Evolutionary conservation across 192 early-diverging fungal genomes (phyloP).

Genomic region (Chytriomyces sp.): DNA sequence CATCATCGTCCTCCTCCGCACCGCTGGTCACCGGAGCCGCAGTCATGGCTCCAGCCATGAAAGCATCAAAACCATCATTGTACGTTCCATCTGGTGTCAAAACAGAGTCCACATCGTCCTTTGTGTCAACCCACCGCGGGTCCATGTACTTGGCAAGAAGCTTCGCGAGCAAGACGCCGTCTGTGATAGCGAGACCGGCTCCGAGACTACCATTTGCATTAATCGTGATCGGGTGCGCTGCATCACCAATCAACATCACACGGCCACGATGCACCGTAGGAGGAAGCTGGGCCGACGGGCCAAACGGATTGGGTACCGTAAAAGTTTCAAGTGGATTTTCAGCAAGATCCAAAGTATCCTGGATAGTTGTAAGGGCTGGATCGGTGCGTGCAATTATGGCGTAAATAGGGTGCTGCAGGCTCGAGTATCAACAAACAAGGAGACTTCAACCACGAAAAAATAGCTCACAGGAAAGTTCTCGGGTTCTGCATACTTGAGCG

Average conservation of each 20-base stretch:
- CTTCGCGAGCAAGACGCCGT: constrained; percentile 50
- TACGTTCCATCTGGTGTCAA: not conserved
- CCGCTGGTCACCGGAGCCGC: not conserved
- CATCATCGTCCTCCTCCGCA: not conserved
- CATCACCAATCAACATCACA: constrained; percentile 55
- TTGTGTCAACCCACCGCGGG: constrained; percentile 17
- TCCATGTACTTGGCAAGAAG: constrained; percentile 46
- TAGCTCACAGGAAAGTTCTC: constrained; percentile 25
- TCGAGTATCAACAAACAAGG: not conserved
- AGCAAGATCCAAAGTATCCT: constrained; percentile 49
- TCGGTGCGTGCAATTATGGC: constrained; percentile 52
- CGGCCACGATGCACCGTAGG: constrained; percentile 57
- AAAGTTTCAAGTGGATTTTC: constrained; percentile 41
- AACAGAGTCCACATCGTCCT: not conserved
- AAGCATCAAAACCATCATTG: constrained; percentile 4
- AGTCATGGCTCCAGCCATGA: not conserved
- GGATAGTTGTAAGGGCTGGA: constrained; percentile 26
- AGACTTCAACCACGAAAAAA: not conserved
- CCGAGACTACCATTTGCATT: constrained; percentile 50
- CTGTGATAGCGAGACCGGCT: constrained; percentile 48
- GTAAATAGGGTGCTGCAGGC: constrained; percentile 37
- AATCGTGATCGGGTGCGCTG: constrained; percentile 53
- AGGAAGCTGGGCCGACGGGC: not conserved
- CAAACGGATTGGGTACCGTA: constrained; percentile 31
- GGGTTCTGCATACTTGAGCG: constrained; percentile 36